Evolutionary conservation across 805 yeast species (phyloP), one percentile per base, ranked within the genome.

Genomic region (Candida suzukii): DNA sequence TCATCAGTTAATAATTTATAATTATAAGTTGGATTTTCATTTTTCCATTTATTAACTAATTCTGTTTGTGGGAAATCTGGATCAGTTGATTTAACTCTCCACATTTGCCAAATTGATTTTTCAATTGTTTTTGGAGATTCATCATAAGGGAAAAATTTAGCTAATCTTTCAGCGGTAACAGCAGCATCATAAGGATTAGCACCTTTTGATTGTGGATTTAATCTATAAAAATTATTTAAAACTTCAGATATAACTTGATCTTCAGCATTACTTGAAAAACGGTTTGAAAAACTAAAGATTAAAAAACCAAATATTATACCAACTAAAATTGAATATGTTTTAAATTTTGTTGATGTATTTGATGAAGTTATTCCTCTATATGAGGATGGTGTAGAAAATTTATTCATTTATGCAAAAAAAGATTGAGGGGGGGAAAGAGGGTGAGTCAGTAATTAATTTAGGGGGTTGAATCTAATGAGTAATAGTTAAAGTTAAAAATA

Each of bases 21-120:
- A 25, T 50, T 56, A 41, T 60, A 57, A 18, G 56, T 55, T 34
- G 62, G 62, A 39, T 60, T 60, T 47, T 58, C 62, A 38, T 60
- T 60, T 38, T 58, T 60, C 66, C 64, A 60, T 37, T 54, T 51
- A 34, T 53, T 46, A 19, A 54, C 58, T 19, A 56, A 44, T 28
- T 57, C 61, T 35, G 49, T 53, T 38, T 58, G 57, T 14, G 65
- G 65, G 50, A 60, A 60, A 44, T 58, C 63, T 9, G 63, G 63
- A 42, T 58, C 65, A 24, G 53, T 50, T 26, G 54, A 46, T 28
- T 54, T 50, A 37, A 57, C 63, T 46, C 58, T 60, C 65, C 65
- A 60, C 65, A 60, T 60, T 44, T 60, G 65, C 53, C 60, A 55
- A 34, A 60, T 54, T 18, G 48, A 56, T 43, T 57, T 58, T 28